phyloP scores from a whole-genome alignment of 2,329 filamentous ascomycete species.

The Taxawa tesnikishii region DNA sequence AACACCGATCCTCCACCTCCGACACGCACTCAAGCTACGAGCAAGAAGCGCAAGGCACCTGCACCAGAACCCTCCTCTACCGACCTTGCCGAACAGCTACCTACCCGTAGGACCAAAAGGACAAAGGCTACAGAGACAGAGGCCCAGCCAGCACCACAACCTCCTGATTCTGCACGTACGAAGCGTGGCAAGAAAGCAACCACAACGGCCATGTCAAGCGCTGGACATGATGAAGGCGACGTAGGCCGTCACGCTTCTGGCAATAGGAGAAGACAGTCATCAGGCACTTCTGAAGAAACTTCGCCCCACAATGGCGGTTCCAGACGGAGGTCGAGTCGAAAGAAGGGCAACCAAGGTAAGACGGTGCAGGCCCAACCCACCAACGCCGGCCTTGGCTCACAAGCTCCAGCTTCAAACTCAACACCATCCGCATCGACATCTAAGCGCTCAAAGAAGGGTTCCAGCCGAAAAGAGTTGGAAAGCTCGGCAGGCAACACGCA shows the following conservation, averaged over 20 bases:
- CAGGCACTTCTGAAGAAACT: conserved; percentile 51
- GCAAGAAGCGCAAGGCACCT: conserved; percentile 65
- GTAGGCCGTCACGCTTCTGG: conserved; percentile 8
- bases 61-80: conserved; percentile 39
- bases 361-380: neutral
- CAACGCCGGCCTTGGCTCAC: conserved; percentile 16
- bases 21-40: conserved; percentile 31
- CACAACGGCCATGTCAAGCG: conserved; percentile 57
- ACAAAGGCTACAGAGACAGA: conserved; percentile 36
- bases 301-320: conserved; percentile 44
- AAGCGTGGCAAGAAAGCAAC: conserved; percentile 33
- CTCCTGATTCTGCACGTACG: conserved; percentile 39
- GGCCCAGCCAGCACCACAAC: conserved; percentile 23
- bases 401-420: conserved; percentile 19
- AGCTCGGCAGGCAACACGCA: conserved; percentile 2
- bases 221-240: conserved; percentile 42
- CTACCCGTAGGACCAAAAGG: conserved; percentile 24
- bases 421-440: conserved; percentile 12
- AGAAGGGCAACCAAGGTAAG: conserved; percentile 48
- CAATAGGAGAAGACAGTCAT: conserved; percentile 41
- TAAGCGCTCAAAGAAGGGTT: conserved; percentile 19
- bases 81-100: conserved; percentile 19
- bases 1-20: conserved; percentile 28
- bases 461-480: conserved; percentile 7
- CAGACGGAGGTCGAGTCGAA: conserved; percentile 62